These are phyloP conservation scores for Coccomyxa sp. DNA, from an alignment of 139 green algal species.

Conservation along the genomic window DNA sequence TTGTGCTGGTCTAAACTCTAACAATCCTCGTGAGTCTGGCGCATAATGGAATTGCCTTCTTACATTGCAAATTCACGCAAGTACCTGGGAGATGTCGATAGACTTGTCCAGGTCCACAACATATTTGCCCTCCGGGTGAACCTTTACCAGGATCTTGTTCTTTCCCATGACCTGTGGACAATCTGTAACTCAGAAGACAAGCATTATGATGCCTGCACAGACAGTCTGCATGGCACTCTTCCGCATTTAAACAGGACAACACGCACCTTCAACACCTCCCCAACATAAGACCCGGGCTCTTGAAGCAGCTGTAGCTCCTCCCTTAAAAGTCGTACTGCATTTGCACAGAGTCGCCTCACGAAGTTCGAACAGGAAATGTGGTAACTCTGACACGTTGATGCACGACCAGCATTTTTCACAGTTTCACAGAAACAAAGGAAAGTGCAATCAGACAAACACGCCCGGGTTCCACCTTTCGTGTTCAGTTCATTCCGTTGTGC, in stretches of 20 bases:
- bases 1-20: conserved; percentile 15
- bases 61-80: background rate
- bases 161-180: conserved; percentile 93
- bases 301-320: conserved; percentile 98
- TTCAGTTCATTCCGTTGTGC: conserved; percentile 98
- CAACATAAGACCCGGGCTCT: conserved; percentile 97
- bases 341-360: background rate
- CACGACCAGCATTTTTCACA: background rate
- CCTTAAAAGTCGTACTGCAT: conserved; percentile 87
- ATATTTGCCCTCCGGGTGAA: conserved; percentile 98
- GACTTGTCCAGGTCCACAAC: conserved; percentile 96
- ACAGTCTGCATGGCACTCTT: too few relatives aligned
- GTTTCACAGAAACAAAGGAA: background rate
- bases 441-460: too few relatives aligned
- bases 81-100: conserved; percentile 68
- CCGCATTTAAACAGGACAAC: too few relatives aligned
- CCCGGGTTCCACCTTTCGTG: conserved; percentile 61
- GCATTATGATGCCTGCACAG: background rate
- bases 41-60: background rate
- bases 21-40: background rate
- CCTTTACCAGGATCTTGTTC: conserved; percentile 98
- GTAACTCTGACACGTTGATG: background rate
- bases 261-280: conserved; percentile 95
- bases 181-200: background rate
- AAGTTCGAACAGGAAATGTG: too few relatives aligned